phyloP scores from a whole-genome alignment of 1,284 basidiomycete genomes.

The Marasmius tenuissimus region DNA sequence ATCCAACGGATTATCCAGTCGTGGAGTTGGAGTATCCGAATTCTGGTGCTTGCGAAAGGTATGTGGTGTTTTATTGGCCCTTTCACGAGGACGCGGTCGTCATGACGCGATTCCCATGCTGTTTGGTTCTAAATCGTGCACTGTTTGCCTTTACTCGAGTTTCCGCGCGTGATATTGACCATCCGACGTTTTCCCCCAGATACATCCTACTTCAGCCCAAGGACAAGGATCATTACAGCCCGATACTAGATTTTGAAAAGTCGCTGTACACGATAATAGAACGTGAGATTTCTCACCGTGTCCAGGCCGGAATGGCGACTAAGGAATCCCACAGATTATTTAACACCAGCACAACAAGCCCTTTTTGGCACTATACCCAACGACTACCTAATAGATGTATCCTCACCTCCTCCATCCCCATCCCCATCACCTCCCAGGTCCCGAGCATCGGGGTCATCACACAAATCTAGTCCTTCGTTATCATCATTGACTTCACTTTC shows the following conservation, averaged over 20 bases:
- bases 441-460: slow-evolving; percentile 23
- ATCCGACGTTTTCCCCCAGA: slow-evolving; percentile 32
- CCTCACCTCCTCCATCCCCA: slow-evolving; percentile 41
- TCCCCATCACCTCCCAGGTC: slow-evolving; percentile 22
- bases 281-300: slow-evolving; percentile 40
- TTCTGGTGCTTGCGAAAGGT: slow-evolving; percentile 62
- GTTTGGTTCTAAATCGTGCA: slow-evolving; percentile 11
- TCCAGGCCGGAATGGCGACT: background rate
- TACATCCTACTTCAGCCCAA: slow-evolving; percentile 72
- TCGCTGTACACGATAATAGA: slow-evolving; percentile 68
- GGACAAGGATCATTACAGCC: slow-evolving; percentile 80
- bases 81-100: background rate
- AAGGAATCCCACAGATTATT: slow-evolving; percentile 50
- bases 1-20: slow-evolving; percentile 56
- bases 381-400: slow-evolving; percentile 41
- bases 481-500: slow-evolving; percentile 11
- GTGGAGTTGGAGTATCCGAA: slow-evolving; percentile 76
- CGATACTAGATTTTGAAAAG: slow-evolving; percentile 70
- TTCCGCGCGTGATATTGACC: slow-evolving; percentile 1
- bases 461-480: slow-evolving; percentile 16
- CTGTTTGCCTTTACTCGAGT: slow-evolving; percentile 3
- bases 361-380: slow-evolving; percentile 66
- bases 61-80: slow-evolving; percentile 19
- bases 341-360: slow-evolving; percentile 61
- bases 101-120: background rate